A percentile compares a stretch with the other conserved stretches of the same genome.
Conservation (phyloP, 2,329 filamentous ascomycete species). For the Shiraia sp. region DNA sequence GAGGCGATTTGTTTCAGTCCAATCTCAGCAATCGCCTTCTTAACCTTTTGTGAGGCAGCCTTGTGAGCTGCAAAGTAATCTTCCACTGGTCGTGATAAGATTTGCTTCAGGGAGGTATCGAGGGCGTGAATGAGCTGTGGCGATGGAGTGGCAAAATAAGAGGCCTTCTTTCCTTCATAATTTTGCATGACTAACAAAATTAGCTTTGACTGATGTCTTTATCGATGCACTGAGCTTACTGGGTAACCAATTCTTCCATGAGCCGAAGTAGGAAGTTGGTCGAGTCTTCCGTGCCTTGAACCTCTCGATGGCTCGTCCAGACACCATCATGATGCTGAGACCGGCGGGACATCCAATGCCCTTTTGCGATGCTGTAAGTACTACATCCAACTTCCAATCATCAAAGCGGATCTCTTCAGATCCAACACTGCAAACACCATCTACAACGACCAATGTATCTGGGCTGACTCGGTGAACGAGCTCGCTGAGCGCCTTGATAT, state of each 20-base stretch:
- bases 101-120: constrained; percentile 84
- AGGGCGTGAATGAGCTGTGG: constrained; percentile 93
- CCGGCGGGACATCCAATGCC: constrained; percentile 95
- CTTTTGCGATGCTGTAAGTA: constrained; percentile 94
- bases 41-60: constrained; percentile 80
- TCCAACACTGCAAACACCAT: constrained; percentile 96
- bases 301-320: constrained; percentile 79
- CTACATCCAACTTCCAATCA: constrained; percentile 88
- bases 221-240: constrained; percentile 56
- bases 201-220: constrained; percentile 11
- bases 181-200: constrained; percentile 82
- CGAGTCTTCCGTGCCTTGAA: constrained; percentile 81
- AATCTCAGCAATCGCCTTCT: constrained; percentile 77
- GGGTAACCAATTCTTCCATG: constrained; percentile 95
- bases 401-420: constrained; percentile 97
- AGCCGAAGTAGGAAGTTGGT: constrained; percentile 89
- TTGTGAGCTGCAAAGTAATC: constrained; percentile 84
- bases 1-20: constrained; percentile 85
- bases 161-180: constrained; percentile 96
- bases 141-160: constrained; percentile 95
- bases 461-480: constrained; percentile 85
- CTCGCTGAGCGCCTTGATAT: constrained; percentile 81
- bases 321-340: constrained; percentile 92
- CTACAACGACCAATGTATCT: constrained; percentile 87
- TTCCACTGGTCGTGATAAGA: constrained; percentile 76